phyloP scores from a whole-genome alignment of 352 stramenopile genomes.

The Phytophthora pseudosyringae region DNA sequence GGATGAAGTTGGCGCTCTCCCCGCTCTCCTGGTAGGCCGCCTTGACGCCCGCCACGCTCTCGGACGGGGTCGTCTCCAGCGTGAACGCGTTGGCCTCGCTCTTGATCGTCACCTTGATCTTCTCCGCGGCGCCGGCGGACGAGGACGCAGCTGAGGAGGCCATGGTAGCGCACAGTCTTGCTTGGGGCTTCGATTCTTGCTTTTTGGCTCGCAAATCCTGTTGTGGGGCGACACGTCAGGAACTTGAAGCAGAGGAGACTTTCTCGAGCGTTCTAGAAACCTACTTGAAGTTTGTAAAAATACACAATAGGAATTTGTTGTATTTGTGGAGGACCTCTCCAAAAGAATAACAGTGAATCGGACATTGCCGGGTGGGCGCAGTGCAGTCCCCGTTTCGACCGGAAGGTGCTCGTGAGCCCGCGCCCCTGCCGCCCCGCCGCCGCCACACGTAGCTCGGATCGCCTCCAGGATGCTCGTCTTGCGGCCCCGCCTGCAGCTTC shows the following conservation, averaged over 20 bases:
- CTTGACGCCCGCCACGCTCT: constrained; percentile 86
- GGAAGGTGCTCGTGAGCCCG: too few relatives aligned
- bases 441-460: neutral
- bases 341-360: too few relatives aligned
- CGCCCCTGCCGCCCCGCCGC: neutral
- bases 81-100: constrained; percentile 73
- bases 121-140: constrained; percentile 18
- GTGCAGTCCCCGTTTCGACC: too few relatives aligned
- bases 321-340: too few relatives aligned
- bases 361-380: too few relatives aligned
- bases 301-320: too few relatives aligned
- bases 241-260: constrained; percentile 11
- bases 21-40: constrained; percentile 80
- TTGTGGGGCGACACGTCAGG: neutral
- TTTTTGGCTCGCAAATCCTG: constrained; percentile 17
- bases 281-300: neutral
- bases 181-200: neutral
- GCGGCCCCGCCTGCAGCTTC: constrained; percentile 43
- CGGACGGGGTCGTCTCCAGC: constrained; percentile 70
- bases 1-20: constrained; percentile 79
- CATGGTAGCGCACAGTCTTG: constrained; percentile 12
- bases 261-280: constrained; percentile 14
- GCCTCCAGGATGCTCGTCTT: constrained; percentile 50
- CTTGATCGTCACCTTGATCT: constrained; percentile 85
- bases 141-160: constrained; percentile 12